These are phyloP conservation scores for Nannochloropsis salina DNA, from an alignment of 108 stramenopile species.

Conservation along the genomic window DNA sequence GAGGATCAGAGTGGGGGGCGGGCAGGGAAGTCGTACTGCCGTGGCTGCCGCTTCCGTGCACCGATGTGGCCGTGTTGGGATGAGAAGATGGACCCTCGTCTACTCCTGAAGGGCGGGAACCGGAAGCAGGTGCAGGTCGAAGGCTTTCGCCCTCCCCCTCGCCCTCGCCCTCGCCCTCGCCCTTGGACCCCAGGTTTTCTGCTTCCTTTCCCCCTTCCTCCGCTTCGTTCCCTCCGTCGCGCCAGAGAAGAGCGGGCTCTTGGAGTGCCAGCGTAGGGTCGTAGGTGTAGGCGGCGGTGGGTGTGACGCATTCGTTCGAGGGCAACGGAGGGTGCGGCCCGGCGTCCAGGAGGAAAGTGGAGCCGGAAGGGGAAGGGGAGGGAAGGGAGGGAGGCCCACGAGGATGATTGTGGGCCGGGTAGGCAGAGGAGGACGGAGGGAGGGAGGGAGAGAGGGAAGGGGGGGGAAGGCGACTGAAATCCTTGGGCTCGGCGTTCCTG, in stretches of 20 bases:
- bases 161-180: not conserved
- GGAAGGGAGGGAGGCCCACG: not conserved
- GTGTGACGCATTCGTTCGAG: not conserved
- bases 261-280: not conserved
- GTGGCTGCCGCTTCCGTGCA: slow-evolving; percentile 10
- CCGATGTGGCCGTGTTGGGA: not conserved
- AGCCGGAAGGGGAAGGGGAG: not conserved
- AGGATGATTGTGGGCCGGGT: too few species aligned
- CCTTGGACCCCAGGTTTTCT: too few species aligned
- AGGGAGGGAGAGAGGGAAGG: slow-evolving; percentile 22
- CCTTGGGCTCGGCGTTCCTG: slow-evolving; percentile 74
- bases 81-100: not conserved
- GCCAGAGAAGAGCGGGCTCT: not conserved
- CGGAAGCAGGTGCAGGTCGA: too few species aligned
- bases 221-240: not conserved
- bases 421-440: slow-evolving; percentile 14
- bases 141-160: not conserved
- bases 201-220: not conserved
- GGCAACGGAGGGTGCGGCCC: not conserved
- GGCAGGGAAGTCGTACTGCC: not conserved
- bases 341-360: not conserved
- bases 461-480: slow-evolving; percentile 35
- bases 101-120: not conserved
- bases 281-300: slow-evolving; percentile 12
- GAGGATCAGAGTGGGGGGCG: not conserved